Conservation (phyloP, 2,329 filamentous ascomycete genomes). For the Leptographium galeiforme region DNA sequence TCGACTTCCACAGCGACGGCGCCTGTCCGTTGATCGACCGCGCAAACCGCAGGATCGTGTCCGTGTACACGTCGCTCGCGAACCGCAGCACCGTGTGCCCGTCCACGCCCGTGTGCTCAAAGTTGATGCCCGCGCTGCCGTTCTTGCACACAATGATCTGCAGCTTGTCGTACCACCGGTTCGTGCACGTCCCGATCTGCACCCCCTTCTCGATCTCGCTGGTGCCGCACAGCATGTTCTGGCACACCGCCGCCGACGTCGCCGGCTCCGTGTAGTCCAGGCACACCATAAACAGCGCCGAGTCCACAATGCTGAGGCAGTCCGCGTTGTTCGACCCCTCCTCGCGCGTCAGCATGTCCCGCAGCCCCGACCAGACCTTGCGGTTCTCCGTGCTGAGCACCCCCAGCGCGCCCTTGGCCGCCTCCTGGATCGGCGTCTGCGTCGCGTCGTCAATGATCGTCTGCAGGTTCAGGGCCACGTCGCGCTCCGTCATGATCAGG, state of each 20-base stretch:
- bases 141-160: slow-evolving; percentile 99
- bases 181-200: slow-evolving; percentile 94
- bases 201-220: slow-evolving; percentile 85
- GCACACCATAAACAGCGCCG: slow-evolving; percentile 82
- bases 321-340: slow-evolving; percentile 89
- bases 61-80: slow-evolving; percentile 90
- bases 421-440: slow-evolving; percentile 81
- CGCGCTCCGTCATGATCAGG: slow-evolving; percentile 92
- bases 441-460: slow-evolving; percentile 85
- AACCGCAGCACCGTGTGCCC: slow-evolving; percentile 94
- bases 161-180: slow-evolving; percentile 97
- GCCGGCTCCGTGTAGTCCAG: slow-evolving; percentile 82
- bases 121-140: slow-evolving; percentile 96
- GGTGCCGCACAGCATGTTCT: slow-evolving; percentile 96
- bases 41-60: slow-evolving; percentile 92
- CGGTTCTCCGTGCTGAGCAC: slow-evolving; percentile 93
- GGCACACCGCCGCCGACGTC: slow-evolving; percentile 73
- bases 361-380: slow-evolving; percentile 85
- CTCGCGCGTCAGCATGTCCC: slow-evolving; percentile 77
- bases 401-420: slow-evolving; percentile 86
- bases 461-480: slow-evolving; percentile 80
- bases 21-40: slow-evolving; percentile 90
- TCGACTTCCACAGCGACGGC: slow-evolving; percentile 80
- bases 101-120: slow-evolving; percentile 95
- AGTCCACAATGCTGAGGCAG: slow-evolving; percentile 89